Evolutionary conservation across 2,329 filamentous ascomycete genomes (phyloP), one percentile per base, ranked within the genome.

Genomic region (Ophiosphaerella herpotricha): DNA sequence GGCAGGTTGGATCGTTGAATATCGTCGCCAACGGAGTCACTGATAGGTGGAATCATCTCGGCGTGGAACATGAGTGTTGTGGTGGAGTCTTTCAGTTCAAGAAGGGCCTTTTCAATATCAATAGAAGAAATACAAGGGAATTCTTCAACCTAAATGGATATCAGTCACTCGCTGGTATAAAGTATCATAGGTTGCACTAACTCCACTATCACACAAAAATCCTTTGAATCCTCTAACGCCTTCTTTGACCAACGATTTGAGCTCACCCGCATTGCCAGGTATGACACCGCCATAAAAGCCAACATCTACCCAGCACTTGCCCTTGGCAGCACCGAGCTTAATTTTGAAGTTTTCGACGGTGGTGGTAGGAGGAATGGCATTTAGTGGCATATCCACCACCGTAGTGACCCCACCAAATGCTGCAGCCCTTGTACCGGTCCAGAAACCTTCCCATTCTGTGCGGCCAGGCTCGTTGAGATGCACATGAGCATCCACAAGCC

Each of bases 21-120:
- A 23, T 85, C 85, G 70, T 94, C 90, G 45, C 89, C 88, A 2
- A 92, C 88, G 0, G 90, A 91, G 59, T 85, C 84, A 42, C 89
- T 77, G 59, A 92, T 89, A 14, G 91, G 90, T n/a, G 93, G 91
- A 11, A 95, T 87, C 91, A 97, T 97, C 75, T 99, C 94, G 48
- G 94, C 94, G 70, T 99, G 94, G 78, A 99, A 99, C 93, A 99
- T 97, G 64, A 97, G 85, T 0, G 91, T 96, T 2, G 94, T 97
- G 14, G 90, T 83, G 46, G 87, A 83, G 61, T 90, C 85, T 53
- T 89, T 89, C 54, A 99, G 83, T 39, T 88, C 89, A 26, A 80
- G 78, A 83, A 99, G 92, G 37, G 89, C 92, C 34, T 89, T 82
- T 1, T 83, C 79, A 50, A 97, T 89, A 71, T 97, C 94, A 12